phyloP scores from a whole-genome alignment of 768 basidiomycete species.

The Mycena epipterygia region DNA sequence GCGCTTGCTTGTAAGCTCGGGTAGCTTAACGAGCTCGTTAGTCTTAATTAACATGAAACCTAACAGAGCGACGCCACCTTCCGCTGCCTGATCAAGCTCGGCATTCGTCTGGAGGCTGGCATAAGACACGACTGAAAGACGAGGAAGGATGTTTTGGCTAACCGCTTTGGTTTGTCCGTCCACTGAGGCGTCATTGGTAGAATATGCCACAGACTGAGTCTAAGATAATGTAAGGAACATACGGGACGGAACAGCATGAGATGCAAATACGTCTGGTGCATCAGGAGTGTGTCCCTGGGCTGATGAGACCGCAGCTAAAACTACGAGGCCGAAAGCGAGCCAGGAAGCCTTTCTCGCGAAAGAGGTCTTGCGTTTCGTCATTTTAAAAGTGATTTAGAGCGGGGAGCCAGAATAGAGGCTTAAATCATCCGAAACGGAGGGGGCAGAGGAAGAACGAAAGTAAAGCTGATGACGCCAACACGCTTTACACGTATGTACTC shows the following conservation, averaged over 20 bases:
- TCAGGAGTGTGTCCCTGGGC: conserved; percentile 53
- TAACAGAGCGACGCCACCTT: conserved; percentile 56
- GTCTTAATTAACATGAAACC: conserved; percentile 4
- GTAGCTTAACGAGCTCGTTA: conserved; percentile 57
- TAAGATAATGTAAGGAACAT: background rate
- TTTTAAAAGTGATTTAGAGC: conserved; percentile 12
- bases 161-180: conserved; percentile 27
- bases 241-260: background rate
- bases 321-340: conserved; percentile 73
- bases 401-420: conserved; percentile 8
- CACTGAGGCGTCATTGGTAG: conserved; percentile 13
- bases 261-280: conserved; percentile 45
- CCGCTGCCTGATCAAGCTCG: conserved; percentile 60
- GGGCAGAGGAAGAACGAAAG: background rate
- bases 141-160: conserved; percentile 1
- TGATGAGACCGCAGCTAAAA: conserved; percentile 60
- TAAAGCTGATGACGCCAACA: background rate
- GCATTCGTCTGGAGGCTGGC: conserved; percentile 44
- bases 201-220: conserved; percentile 17
- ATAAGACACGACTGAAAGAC: conserved; percentile 16
- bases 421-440: conserved; percentile 18
- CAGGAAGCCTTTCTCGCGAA: conserved; percentile 63
- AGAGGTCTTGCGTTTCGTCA: conserved; percentile 27
- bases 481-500: conserved; percentile 15
- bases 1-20: conserved; percentile 82